These are phyloP conservation scores for Basidioascus undulatus DNA, from an alignment of 768 basidiomycete species.

Conservation along the genomic window DNA sequence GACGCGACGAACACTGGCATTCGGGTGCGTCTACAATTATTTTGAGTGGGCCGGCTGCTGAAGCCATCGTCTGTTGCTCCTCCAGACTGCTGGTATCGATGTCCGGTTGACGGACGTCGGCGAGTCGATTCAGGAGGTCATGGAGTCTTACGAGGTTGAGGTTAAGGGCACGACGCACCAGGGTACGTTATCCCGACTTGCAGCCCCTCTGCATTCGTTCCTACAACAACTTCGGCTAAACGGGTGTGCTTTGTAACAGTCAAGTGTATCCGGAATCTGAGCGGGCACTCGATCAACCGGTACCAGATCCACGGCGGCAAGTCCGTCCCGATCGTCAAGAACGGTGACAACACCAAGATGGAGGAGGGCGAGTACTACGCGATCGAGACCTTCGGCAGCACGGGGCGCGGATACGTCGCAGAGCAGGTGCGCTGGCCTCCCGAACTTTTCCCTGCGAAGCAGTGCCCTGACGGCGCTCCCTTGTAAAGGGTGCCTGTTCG, in stretches of 20 bases:
- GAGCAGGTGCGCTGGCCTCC: slow-evolving; percentile 33
- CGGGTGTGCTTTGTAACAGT: too few relatives aligned
- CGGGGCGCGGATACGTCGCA: slow-evolving; percentile 64
- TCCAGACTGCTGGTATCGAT: slow-evolving; percentile 85
- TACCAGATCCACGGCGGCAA: slow-evolving; percentile 84
- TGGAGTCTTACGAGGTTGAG: slow-evolving; percentile 96
- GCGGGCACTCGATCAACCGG: slow-evolving; percentile 72
- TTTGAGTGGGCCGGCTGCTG: background rate
- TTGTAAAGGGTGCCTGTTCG: slow-evolving; percentile 57
- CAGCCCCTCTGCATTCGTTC: too few relatives aligned
- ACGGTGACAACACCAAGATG: slow-evolving; percentile 82
- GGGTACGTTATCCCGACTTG: too few relatives aligned
- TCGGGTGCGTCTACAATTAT: slow-evolving; percentile 34
- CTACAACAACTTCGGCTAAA: too few relatives aligned
- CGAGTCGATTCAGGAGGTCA: slow-evolving; percentile 82
- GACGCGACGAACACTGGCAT: slow-evolving; percentile 87
- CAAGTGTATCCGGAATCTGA: slow-evolving; percentile 78
- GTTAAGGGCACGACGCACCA: slow-evolving; percentile 60
- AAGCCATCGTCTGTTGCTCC: background rate
- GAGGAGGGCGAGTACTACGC: slow-evolving; percentile 99
- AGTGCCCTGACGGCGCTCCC: background rate
- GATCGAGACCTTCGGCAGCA: slow-evolving; percentile 97
- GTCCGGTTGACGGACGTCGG: slow-evolving; percentile 79
- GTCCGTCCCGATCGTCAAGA: slow-evolving; percentile 69
- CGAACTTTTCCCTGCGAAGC: background rate